phyloP scores from a whole-genome alignment of 805 yeast species.

The Yarrowia yakushimensis region DNA sequence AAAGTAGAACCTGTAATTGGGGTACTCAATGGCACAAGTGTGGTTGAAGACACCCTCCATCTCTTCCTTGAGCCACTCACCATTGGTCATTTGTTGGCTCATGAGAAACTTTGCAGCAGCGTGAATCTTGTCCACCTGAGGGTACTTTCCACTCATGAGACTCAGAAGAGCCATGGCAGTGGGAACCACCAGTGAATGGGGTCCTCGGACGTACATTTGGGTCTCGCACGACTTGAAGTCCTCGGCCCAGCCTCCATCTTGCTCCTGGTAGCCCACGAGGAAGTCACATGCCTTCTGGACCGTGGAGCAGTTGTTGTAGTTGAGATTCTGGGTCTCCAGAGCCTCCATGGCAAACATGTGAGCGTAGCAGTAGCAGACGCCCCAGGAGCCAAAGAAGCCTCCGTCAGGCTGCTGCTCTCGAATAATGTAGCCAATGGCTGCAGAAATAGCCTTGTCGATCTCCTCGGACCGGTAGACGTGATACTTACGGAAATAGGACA shows the following conservation, averaged over 20 bases:
- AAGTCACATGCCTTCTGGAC: constrained; percentile 84
- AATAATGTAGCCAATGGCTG: constrained; percentile 71
- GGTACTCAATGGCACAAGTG: constrained; percentile 91
- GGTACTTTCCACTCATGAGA: constrained; percentile 74
- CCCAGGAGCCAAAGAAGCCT: constrained; percentile 99
- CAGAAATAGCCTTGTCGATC: constrained; percentile 62
- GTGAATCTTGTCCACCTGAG: constrained; percentile 58
- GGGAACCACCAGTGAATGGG: constrained; percentile 70
- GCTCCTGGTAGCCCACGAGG: constrained; percentile 65
- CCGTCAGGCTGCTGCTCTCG: constrained; percentile 74
- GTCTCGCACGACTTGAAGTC: constrained; percentile 87
- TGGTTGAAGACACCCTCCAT: constrained; percentile 97
- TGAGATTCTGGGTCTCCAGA: constrained; percentile 61
- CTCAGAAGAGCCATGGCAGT: constrained; percentile 93
- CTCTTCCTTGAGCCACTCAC: constrained; percentile 82
- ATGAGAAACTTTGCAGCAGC: constrained; percentile 62
- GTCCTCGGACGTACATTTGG: constrained; percentile 64
- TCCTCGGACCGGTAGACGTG: constrained; percentile 64
- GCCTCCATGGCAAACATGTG: constrained; percentile 98
- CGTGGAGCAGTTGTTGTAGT: constrained; percentile 55
- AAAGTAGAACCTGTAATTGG: constrained; percentile 83
- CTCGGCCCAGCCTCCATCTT: constrained; percentile 98
- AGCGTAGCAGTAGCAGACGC: constrained; percentile 92
- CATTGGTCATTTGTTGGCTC: constrained; percentile 62
- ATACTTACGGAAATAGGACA: constrained; percentile 68